phyloP scores from a whole-genome alignment of 1,139 yeast genomes.

The Pichia sp. region DNA sequence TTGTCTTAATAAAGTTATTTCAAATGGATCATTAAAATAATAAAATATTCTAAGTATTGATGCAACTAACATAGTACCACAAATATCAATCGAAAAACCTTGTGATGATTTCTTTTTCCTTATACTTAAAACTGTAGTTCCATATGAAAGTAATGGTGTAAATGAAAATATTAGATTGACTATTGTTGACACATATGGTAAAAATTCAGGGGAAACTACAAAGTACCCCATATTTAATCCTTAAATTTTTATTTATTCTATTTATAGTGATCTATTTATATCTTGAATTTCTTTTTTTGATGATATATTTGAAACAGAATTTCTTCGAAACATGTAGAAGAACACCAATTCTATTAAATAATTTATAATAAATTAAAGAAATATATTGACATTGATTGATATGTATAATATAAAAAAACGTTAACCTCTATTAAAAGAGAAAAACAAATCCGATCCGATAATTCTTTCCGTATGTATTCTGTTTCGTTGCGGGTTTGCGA shows the following conservation, averaged over 20 bases:
- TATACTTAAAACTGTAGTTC: conserved; percentile 71
- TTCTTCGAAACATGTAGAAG: no score
- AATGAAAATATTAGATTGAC: conserved; percentile 50
- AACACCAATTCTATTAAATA: no score
- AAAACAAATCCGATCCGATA: no score
- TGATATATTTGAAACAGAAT: no score
- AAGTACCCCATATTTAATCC: conserved; percentile 27
- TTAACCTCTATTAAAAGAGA: no score
- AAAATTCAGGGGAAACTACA: conserved; percentile 33
- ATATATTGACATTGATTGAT: no score
- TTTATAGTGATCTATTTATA: background rate
- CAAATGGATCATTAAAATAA: conserved; percentile 75
- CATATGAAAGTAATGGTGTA: conserved; percentile 80
- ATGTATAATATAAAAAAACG: no score
- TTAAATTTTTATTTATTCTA: background rate
- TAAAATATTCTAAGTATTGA: conserved; percentile 68
- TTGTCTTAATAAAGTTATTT: conserved; percentile 66
- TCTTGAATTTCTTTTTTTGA: background rate
- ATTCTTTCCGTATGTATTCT: no score
- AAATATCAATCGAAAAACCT: conserved; percentile 83
- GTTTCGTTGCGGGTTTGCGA: no score
- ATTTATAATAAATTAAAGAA: no score
- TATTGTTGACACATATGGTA: conserved; percentile 40
- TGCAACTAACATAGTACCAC: conserved; percentile 84
- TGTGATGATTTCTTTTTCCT: conserved; percentile 55